A percentile compares a stretch with the other conserved stretches of the same genome.
Evolutionary conservation across 176 grass and related monocot genomes (phyloP).

Genomic region (Musa troglodytarum): DNA sequence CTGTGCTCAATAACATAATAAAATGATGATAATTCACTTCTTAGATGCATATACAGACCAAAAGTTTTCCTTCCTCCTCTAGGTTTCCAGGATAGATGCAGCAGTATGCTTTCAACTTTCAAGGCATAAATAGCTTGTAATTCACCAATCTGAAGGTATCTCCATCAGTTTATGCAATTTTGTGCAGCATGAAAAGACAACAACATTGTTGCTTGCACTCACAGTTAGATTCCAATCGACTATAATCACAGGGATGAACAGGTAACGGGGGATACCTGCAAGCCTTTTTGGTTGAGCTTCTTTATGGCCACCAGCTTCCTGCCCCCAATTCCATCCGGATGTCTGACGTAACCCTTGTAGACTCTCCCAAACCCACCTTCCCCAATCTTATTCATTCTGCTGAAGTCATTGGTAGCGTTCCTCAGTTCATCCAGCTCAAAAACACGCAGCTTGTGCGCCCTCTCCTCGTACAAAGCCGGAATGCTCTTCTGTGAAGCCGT

Average conservation of each 20-base stretch:
- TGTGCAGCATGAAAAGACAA: no score
- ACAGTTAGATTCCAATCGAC: no score
- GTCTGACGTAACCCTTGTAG: constrained; percentile 61
- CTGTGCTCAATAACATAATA: no score
- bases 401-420: constrained; percentile 59
- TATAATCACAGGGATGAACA: background rate
- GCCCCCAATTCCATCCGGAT: constrained; percentile 35
- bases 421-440: constrained; percentile 74
- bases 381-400: constrained; percentile 66
- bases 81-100: no score
- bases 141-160: background rate
- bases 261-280: constrained; percentile 46
- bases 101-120: no score
- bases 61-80: no score
- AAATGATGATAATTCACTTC: no score
- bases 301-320: constrained; percentile 71
- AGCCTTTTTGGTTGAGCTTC: constrained; percentile 57
- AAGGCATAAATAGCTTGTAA: background rate
- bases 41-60: no score
- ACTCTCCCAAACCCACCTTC: constrained; percentile 91
- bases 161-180: background rate
- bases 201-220: no score
- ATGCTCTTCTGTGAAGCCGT: constrained; percentile 70
- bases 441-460: constrained; percentile 57
- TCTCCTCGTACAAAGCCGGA: constrained; percentile 71